Evolutionary conservation across 306 rosid genomes (phyloP).

Genomic region (Lathyrus tuberosus): DNA sequence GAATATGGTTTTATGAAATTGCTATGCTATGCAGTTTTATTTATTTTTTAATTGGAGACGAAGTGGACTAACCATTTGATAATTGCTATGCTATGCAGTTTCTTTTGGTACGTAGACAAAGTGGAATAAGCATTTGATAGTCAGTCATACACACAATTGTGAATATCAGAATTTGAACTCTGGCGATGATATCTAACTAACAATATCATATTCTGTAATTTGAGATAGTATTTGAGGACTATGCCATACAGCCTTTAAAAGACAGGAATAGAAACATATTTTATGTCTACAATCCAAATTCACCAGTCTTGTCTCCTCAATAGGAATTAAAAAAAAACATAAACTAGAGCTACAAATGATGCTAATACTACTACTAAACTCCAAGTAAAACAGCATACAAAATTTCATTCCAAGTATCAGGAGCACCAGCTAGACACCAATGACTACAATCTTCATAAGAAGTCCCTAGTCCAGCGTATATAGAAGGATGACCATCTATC

Average conservation of each 20-base stretch:
- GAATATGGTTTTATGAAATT: too few relatives aligned
- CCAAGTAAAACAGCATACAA: conserved; percentile 52
- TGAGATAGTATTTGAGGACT: too few relatives aligned
- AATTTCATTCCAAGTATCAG: conserved; percentile 63
- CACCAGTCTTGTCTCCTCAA: neutral
- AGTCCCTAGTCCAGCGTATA: conserved; percentile 51
- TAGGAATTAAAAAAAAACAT: neutral
- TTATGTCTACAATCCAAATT: conserved; percentile 9
- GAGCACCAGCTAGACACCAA: conserved; percentile 82
- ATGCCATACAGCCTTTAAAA: neutral
- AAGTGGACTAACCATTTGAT: too few relatives aligned
- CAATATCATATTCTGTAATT: too few relatives aligned
- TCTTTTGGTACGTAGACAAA: too few relatives aligned
- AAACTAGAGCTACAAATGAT: neutral
- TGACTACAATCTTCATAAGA: conserved; percentile 63
- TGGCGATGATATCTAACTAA: too few relatives aligned
- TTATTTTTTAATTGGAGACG: too few relatives aligned
- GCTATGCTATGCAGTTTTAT: too few relatives aligned
- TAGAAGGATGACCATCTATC: conserved; percentile 77
- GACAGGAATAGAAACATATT: neutral
- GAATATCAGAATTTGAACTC: too few relatives aligned
- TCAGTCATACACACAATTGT: too few relatives aligned
- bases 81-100: too few relatives aligned
- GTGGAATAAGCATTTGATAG: too few relatives aligned
- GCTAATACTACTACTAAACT: conserved; percentile 19